Evolutionary conservation across 352 stramenopile species (phyloP), one percentile per base, ranked within the genome.

Genomic region (Globisporangium cystogenes): DNA sequence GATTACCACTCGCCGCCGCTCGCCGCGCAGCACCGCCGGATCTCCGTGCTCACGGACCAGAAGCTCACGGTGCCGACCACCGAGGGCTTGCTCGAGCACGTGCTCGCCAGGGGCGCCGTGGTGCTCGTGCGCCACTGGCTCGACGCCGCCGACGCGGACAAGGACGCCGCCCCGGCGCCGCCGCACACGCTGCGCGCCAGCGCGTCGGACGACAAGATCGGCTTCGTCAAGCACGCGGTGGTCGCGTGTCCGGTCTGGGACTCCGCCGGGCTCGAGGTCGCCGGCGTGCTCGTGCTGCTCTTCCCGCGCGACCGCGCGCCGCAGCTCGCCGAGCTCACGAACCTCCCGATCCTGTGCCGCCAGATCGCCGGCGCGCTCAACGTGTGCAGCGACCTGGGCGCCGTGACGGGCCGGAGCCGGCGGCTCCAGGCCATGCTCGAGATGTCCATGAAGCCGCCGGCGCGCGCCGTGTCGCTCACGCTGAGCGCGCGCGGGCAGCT

Each of bases 201-300:
- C 18, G 65, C 55, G 0, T 74, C 75, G 0, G 77, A 91, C 48
- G 44, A 65, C 14, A 61, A 62, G 4, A 57, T 82, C 23, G 70
- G 72, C 1, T 89, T 91, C 59, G 72, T 62, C 46, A 67, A 73
- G n/a, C 70, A 86, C 46, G 57, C 80, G 1, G 73, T 89, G 10
- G 73, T 87, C 0, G 77, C 80, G 11, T 88, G 76, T 42, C 80
- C 80, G 0, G 77, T 91, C 23, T 91, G 77, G 76, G 75, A 86
- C 49, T 73, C 67, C 23, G 71, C 70, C 55, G 67, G 67, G 0
- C 65, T 83, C 16, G 80, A 89, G 40, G 64, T 91, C 41, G 67
- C 87, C n/a, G 80, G 80, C 11, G 53, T 89, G 1, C 52, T 91
- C 16, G 74, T 91, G 36, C 51, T 91, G 10, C 52, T 89, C 24